Base-by-base conservation (phyloP, 352 stramenopile species). In the Albugo candida region DNA sequence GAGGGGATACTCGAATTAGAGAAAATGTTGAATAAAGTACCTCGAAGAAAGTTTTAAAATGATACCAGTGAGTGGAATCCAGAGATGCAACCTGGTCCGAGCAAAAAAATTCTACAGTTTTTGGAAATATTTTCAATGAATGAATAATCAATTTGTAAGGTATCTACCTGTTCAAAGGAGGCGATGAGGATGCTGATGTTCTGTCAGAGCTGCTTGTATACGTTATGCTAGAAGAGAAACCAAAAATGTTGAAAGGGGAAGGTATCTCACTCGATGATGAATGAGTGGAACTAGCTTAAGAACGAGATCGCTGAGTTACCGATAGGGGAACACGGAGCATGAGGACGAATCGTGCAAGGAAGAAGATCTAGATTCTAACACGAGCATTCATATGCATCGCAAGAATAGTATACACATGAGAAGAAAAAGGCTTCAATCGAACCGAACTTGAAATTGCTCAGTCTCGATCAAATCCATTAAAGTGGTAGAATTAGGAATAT, bases 21-120 rank as follows among this genome's bases (percentile, higher is more conserved):
- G 77, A 91, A 54, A 91, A 91, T 60, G 72, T 91, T n/a, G 77
- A 91, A 60, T 91, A 86, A 51, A 83, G 70, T 47, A 87, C 84
- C 59, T 85, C 71, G 5, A 91, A 91, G 62, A 73, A 91, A 43
- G 64, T 91, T 91, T 63, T 74, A 91, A 61, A 66, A 76, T 13
- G 78, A 91, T 53, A 91, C 78, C 31, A 77, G 69, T 21, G 73
- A 91, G 55, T 91, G 78, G 78, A 91, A 91, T 63, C 80, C 67
- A 48, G 78, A 87, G 58, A 91, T 91, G 78, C 75, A 17, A 73
- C 83, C 61, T 91, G 78, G 78, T 83, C 67, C 1, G 78, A 91
- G 59, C 71, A 72, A 18, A 71, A 91, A 58, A 91, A 91, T 59
- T 74, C 78, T 10, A 70, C 78, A 13, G 75, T 91, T 59, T 88